Conservation (phyloP, 73 alveolate genomes). For the Tetrahymena malaccensis region DNA sequence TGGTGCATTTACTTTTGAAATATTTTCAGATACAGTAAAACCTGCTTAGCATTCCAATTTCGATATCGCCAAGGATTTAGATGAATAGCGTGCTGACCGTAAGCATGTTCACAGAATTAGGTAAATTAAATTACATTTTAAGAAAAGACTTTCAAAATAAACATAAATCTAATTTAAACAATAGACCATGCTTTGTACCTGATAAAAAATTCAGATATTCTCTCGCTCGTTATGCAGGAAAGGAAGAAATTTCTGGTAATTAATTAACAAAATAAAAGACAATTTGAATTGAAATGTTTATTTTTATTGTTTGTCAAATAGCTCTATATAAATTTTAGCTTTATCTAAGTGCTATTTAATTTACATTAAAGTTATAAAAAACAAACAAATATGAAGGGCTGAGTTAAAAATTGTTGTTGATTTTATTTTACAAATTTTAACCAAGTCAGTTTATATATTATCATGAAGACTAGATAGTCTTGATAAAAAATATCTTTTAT, state of each 20-base stretch:
- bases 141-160: background rate
- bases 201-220: constrained; percentile 25
- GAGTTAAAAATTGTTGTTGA: no score
- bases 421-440: no score
- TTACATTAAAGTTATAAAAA: no score
- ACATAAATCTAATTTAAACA: background rate
- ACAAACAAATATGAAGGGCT: no score
- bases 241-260: constrained; percentile 19
- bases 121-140: background rate
- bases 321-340: background rate
- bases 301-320: background rate
- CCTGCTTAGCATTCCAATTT: constrained; percentile 28
- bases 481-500: no score
- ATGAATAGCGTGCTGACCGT: constrained; percentile 28
- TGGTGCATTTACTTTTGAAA: constrained; percentile 35
- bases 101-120: constrained; percentile 34
- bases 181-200: constrained; percentile 39
- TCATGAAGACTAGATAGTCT: no score
- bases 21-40: constrained; percentile 17
- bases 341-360: no score
- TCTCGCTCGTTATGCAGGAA: constrained; percentile 25
- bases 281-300: background rate
- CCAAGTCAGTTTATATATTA: no score
- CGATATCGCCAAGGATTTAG: constrained; percentile 28
- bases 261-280: background rate